Percentiles rank a stretch among this genome's conserved stretches.
Conservation (phyloP, 139 green algal species). For the Coelastrella sp. region DNA sequence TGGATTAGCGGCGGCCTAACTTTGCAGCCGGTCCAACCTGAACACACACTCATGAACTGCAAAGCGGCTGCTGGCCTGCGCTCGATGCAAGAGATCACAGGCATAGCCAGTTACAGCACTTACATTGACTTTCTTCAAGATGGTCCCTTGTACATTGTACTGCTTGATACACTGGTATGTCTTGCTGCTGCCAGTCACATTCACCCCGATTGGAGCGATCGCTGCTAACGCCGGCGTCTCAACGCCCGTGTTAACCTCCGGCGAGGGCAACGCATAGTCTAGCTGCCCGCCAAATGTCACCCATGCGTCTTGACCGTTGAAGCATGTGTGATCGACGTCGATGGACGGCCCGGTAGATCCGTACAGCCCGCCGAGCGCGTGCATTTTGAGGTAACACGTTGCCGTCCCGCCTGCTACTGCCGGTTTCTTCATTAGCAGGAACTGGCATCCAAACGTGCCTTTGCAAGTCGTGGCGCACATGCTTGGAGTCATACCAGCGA, state of each 20-base stretch:
- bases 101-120: not conserved
- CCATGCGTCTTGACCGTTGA: constrained; percentile 39
- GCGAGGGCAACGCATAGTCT: constrained; percentile 30
- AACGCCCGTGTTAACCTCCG: constrained; percentile 10
- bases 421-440: constrained; percentile 29
- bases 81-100: not conserved
- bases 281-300: constrained; percentile 42
- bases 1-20: too few species aligned
- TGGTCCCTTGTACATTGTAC: constrained; percentile 23
- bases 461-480: constrained; percentile 30
- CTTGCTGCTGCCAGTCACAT: not conserved
- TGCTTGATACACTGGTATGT: constrained; percentile 44
- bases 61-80: too few species aligned
- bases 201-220: constrained; percentile 19
- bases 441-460: constrained; percentile 36
- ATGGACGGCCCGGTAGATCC: constrained; percentile 15
- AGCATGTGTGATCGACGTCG: constrained; percentile 20
- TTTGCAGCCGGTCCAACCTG: too few species aligned
- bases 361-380: constrained; percentile 27
- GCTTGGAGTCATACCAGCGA: constrained; percentile 6
- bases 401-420: not conserved
- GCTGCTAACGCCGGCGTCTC: constrained; percentile 8
- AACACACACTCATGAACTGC: too few species aligned
- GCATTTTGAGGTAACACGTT: constrained; percentile 47
- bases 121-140: not conserved